phyloP scores from a whole-genome alignment of 2,329 filamentous ascomycete genomes.

The Botrytis deweyae region DNA sequence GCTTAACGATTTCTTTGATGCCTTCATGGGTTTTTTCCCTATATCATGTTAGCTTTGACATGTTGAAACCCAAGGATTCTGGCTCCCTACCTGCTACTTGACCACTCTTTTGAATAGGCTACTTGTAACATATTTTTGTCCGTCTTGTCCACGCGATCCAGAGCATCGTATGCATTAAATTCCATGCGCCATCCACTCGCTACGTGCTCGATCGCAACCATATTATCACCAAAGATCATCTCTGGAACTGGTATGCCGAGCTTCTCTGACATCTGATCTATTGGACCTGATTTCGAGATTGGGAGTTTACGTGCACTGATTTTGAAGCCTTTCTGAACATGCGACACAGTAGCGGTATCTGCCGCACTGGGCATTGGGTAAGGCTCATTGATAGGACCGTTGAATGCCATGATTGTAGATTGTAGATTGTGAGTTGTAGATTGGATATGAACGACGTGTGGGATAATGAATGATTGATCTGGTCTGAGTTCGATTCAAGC shows the following conservation, averaged over 20 bases:
- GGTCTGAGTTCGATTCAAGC: not conserved
- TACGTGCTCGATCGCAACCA: constrained; percentile 71
- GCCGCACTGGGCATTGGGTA: constrained; percentile 53
- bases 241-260: constrained; percentile 88
- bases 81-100: constrained; percentile 42
- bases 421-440: not conserved
- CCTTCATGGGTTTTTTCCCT: constrained; percentile 78
- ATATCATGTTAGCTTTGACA: constrained; percentile 36
- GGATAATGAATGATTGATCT: not conserved
- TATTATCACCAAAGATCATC: constrained; percentile 99
- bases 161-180: constrained; percentile 83
- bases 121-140: constrained; percentile 89
- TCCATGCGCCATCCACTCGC: constrained; percentile 72
- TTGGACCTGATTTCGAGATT: constrained; percentile 88
- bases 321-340: constrained; percentile 65
- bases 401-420: constrained; percentile 35
- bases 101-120: constrained; percentile 87
- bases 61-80: not conserved
- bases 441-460: not conserved
- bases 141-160: constrained; percentile 93
- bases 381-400: constrained; percentile 47
- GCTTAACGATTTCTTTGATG: constrained; percentile 91
- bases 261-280: constrained; percentile 76
- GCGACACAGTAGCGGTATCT: constrained; percentile 54
- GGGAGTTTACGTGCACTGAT: constrained; percentile 86